Conservation (phyloP, 192 early-diverging fungal species). For the Umbelopsis ramanniana region DNA sequence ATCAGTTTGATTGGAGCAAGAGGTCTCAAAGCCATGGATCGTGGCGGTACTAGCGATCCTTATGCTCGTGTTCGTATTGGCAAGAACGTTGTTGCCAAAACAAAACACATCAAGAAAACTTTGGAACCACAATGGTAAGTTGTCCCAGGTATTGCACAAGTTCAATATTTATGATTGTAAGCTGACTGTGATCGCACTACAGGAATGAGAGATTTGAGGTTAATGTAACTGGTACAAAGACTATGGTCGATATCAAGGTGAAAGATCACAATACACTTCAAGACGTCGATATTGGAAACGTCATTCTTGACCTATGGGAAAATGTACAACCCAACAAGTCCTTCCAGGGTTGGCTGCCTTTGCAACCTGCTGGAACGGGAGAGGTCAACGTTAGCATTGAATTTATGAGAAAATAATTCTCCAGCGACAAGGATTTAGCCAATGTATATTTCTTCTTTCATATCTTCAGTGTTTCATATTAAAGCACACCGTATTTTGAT, state of each 20-base stretch:
- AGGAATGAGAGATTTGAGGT: slow-evolving; percentile 41
- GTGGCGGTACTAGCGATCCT: slow-evolving; percentile 67
- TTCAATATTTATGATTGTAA: not conserved
- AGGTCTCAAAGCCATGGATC: slow-evolving; percentile 51
- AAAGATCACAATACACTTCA: slow-evolving; percentile 72
- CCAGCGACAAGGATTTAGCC: not conserved
- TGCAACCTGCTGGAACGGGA: slow-evolving; percentile 39
- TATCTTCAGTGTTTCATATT: not conserved
- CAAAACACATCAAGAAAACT: slow-evolving; percentile 71
- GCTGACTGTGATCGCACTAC: not conserved
- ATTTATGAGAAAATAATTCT: slow-evolving; percentile 16
- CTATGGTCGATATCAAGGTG: slow-evolving; percentile 60
- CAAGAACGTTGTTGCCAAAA: slow-evolving; percentile 68
- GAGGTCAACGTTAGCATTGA: slow-evolving; percentile 42
- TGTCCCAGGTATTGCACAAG: slow-evolving; percentile 9
- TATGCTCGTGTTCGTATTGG: slow-evolving; percentile 67
- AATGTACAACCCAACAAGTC: slow-evolving; percentile 40
- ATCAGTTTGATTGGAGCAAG: slow-evolving; percentile 52
- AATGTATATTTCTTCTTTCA: slow-evolving; percentile 1
- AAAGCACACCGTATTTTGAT: not conserved
- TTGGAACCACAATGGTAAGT: slow-evolving; percentile 68
- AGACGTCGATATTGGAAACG: slow-evolving; percentile 68
- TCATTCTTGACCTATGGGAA: slow-evolving; percentile 58
- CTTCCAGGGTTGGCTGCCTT: slow-evolving; percentile 43
- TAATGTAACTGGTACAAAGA: slow-evolving; percentile 33